These are phyloP conservation scores for Chlorella sorokiniana DNA, from an alignment of 139 green algal genomes.

Conservation along the genomic window DNA sequence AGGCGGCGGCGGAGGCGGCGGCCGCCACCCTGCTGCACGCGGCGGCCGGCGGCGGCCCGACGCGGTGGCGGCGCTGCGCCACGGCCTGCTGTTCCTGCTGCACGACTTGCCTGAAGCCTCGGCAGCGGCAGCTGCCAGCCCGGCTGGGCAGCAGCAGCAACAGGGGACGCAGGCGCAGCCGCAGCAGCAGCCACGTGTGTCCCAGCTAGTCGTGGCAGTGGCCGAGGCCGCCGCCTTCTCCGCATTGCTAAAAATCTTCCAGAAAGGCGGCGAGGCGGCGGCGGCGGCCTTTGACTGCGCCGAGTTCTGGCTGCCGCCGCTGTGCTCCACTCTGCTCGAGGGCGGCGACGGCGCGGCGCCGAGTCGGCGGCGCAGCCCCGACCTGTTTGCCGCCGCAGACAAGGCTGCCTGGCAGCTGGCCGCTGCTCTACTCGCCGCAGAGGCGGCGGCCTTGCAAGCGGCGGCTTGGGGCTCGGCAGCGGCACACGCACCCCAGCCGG, in stretches of 20 bases:
- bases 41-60: not conserved
- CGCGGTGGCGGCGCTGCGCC: not conserved
- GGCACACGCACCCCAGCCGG: not conserved
- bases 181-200: not conserved
- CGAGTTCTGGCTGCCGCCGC: conserved; percentile 11
- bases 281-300: not conserved
- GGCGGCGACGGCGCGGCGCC: not conserved
- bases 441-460: conserved; percentile 1
- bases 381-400: not conserved
- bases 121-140: not conserved
- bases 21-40: conserved; percentile 15
- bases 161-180: not conserved
- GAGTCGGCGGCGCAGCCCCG: not conserved
- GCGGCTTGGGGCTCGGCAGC: not conserved
- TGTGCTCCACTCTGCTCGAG: conserved; percentile 15
- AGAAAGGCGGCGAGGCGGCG: not conserved
- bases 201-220: not conserved
- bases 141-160: not conserved
- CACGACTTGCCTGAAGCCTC: conserved; percentile 5
- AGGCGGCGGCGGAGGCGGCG: conserved; percentile 9
- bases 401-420: not conserved
- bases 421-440: not conserved
- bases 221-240: conserved; percentile 11
- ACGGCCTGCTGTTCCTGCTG: conserved; percentile 17
- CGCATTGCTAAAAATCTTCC: not conserved